phyloP scores from a whole-genome alignment of 352 stramenopile species.

The Hyaloperonospora arabidopsidis region DNA sequence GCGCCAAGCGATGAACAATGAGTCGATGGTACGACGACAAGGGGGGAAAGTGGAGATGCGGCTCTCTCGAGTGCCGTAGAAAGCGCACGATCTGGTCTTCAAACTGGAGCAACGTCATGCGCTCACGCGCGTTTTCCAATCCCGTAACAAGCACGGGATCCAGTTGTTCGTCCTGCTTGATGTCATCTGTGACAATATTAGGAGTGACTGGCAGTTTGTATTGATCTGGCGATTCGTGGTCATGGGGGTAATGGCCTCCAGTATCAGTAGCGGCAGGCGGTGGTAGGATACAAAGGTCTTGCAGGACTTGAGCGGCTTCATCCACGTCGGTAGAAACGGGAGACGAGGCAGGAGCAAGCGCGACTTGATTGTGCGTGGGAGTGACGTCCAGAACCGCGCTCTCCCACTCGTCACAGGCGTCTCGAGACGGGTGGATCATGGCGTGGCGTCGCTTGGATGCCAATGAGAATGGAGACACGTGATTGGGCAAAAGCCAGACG shows the following conservation, averaged over 20 bases:
- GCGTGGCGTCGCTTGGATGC: constrained; percentile 5
- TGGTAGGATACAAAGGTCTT: constrained; percentile 34
- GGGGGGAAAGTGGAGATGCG: constrained; percentile 70
- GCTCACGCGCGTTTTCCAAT: constrained; percentile 74
- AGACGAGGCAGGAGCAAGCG: constrained; percentile 1
- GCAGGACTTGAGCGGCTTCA: constrained; percentile 23
- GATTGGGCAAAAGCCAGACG: neutral
- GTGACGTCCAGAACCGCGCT: constrained; percentile 4
- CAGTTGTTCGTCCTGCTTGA: constrained; percentile 28
- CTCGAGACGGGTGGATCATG: constrained; percentile 25
- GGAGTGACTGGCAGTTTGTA: constrained; percentile 39
- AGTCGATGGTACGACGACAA: constrained; percentile 84
- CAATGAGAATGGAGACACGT: too few species aligned
- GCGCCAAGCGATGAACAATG: constrained; percentile 88
- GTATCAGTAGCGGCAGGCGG: constrained; percentile 30
- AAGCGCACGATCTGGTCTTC: constrained; percentile 85
- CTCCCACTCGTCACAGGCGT: constrained; percentile 40
- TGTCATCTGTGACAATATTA: too few species aligned
- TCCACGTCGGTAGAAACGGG: constrained; percentile 13
- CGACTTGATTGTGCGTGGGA: constrained; percentile 1
- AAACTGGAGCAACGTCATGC: constrained; percentile 77
- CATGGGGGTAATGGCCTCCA: constrained; percentile 38
- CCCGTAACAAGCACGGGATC: constrained; percentile 72
- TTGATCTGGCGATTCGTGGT: constrained; percentile 7
- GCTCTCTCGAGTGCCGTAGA: constrained; percentile 48